Evolutionary conservation across 257 asterid species (phyloP).

Genomic region (Nemophila menziesii): DNA sequence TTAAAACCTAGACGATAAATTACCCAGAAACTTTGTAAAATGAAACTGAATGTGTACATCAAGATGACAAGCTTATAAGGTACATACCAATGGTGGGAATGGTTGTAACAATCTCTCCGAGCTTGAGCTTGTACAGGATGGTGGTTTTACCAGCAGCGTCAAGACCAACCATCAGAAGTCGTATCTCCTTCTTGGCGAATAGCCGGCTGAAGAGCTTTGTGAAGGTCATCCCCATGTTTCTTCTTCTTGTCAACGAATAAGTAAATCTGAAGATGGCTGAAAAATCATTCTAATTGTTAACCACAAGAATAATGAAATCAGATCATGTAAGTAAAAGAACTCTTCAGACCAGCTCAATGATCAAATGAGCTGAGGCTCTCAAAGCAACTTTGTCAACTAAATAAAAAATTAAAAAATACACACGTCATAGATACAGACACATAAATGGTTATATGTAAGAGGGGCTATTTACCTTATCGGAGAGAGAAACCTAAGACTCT

Average conservation of each 20-base stretch:
- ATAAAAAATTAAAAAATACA: too few relatives aligned
- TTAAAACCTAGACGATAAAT: constrained; percentile 15
- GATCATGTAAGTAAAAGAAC: too few relatives aligned
- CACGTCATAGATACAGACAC: too few relatives aligned
- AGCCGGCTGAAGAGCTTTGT: constrained; percentile 23
- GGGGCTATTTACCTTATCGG: too few relatives aligned
- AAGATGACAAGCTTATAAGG: not conserved
- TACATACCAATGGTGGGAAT: constrained; percentile 24
- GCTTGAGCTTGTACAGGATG: constrained; percentile 21
- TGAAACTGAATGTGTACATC: not conserved
- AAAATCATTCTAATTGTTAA: too few relatives aligned
- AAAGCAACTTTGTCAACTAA: too few relatives aligned
- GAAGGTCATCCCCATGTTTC: constrained; percentile 19
- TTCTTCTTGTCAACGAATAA: constrained; percentile 2
- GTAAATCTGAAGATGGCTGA: too few relatives aligned
- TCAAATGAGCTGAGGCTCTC: too few relatives aligned
- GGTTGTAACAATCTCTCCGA: constrained; percentile 22
- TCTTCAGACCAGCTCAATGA: too few relatives aligned
- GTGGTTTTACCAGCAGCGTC: constrained; percentile 24
- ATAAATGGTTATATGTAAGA: too few relatives aligned
- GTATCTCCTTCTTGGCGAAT: constrained; percentile 19
- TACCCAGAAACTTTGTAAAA: not conserved
- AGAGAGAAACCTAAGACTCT: too few relatives aligned
- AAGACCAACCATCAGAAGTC: constrained; percentile 22
- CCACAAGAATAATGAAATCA: too few relatives aligned